Evolutionary conservation across 768 basidiomycete species (phyloP), one percentile per base, ranked within the genome.

Genomic region (Boletus vermiculosoides): DNA sequence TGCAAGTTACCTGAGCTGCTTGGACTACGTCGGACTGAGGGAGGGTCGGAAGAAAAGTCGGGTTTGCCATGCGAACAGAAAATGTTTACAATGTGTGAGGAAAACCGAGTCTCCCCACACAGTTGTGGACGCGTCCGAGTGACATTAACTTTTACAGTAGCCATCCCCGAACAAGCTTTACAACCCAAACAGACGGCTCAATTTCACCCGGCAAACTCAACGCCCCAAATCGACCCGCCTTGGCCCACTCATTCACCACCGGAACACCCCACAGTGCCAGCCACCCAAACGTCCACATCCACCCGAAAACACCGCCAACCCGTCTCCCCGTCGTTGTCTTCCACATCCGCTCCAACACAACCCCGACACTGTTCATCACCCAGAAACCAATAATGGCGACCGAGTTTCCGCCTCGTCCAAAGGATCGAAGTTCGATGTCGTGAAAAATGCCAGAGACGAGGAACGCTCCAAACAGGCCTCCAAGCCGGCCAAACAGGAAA

Each of bases 401-500:
- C 34, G 79, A 76, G 36, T 83, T 81, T 1, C 76, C 73, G 15
- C 83, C 52, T 16, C 73, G 72, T 1, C 79, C 82, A 77, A 84
- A 74, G 0, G 82, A 80, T 77, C 82, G 84, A 42, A 82, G 50
- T 11, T 80, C 83, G 13, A 80, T 47, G 61, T 79, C 74, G 59
- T 90, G 88, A 20, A 87, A 65, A 5, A 84, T 44, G 16, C 78
- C 85, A 1, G 87, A 88, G 7, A 79, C 59, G 3, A 81, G 53
- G 65, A 88, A 89, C 1, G 78, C 79, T 5, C 84, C 85, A 0
- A 88, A 42, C 1, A 87, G 69, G 4, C 73, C 75, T 4, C 80
- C 84, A 1, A 67, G 52, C 12, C 78, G 77, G 5, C 86, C 85
- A 34, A 81, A 67, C 5, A 85, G 39, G 49, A 66, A 63, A n/a